phyloP scores from a whole-genome alignment of 2,329 filamentous ascomycete genomes.

The Penicillium psychrosexuale region DNA sequence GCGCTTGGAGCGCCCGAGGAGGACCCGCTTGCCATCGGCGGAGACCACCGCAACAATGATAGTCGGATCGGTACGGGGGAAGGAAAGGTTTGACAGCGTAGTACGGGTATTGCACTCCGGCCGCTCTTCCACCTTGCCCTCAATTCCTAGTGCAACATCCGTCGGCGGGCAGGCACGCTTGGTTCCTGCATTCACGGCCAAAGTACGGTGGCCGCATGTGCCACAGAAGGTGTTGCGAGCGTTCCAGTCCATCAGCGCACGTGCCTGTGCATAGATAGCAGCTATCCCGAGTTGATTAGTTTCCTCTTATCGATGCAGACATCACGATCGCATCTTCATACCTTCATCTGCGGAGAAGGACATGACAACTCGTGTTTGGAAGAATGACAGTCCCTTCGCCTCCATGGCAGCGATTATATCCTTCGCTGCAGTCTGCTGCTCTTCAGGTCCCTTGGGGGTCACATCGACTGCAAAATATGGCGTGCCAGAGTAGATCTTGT shows the following conservation, averaged over 20 bases:
- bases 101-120: conserved; percentile 75
- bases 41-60: conserved; percentile 94
- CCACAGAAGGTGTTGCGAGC: conserved; percentile 86
- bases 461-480: conserved; percentile 91
- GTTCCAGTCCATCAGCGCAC: conserved; percentile 92
- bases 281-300: conserved; percentile 51
- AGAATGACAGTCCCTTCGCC: conserved; percentile 62
- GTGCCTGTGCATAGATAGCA: conserved; percentile 84
- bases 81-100: conserved; percentile 84
- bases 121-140: conserved; percentile 45
- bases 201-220: conserved; percentile 77
- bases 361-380: conserved; percentile 63
- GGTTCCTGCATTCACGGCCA: conserved; percentile 49
- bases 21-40: conserved; percentile 68
- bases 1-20: conserved; percentile 80
- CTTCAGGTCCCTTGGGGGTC: conserved; percentile 65
- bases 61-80: conserved; percentile 88
- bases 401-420: conserved; percentile 59
- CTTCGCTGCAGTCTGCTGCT: conserved; percentile 55
- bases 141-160: conserved; percentile 34
- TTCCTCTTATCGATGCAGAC: background rate
- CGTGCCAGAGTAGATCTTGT: conserved; percentile 66
- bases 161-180: conserved; percentile 47
- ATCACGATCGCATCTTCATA: conserved; percentile 34
- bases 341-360: conserved; percentile 60